Evolutionary conservation across 2,329 filamentous ascomycete species (phyloP).

Genomic region (Sphaerostilbella broomeana): DNA sequence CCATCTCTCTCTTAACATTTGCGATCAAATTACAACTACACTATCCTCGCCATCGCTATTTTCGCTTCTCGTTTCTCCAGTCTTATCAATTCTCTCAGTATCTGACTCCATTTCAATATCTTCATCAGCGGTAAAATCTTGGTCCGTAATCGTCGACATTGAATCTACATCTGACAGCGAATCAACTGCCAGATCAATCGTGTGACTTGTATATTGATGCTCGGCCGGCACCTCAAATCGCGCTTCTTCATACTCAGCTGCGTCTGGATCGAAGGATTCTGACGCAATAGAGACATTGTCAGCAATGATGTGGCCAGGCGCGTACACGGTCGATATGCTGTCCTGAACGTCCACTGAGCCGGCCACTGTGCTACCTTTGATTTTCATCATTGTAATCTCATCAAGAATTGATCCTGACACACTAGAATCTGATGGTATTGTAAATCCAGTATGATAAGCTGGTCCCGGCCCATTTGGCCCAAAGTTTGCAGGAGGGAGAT

Average conservation of each 20-base stretch:
- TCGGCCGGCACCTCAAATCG: constrained; percentile 27
- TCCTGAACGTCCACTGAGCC: constrained; percentile 35
- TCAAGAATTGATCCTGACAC: constrained; percentile 30
- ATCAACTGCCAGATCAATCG: constrained; percentile 21
- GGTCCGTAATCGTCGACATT: constrained; percentile 2
- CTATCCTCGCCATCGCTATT: constrained; percentile 15
- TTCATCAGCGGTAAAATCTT: constrained; percentile 20
- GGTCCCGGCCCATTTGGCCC: constrained; percentile 42
- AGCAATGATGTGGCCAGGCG: constrained; percentile 26
- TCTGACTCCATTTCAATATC: constrained; percentile 18
- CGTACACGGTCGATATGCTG: constrained; percentile 32
- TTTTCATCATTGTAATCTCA: constrained; percentile 27
- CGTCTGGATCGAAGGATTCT: constrained; percentile 29
- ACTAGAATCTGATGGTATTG: constrained; percentile 31
- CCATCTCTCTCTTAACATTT: too few species aligned
- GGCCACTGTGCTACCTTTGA: constrained; percentile 28
- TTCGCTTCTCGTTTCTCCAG: constrained; percentile 4
- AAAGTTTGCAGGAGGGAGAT: constrained; percentile 36
- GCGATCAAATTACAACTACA: constrained; percentile 8
- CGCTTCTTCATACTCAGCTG: constrained; percentile 30
- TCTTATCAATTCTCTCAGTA: not conserved
- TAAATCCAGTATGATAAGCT: constrained; percentile 39
- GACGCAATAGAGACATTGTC: constrained; percentile 29
- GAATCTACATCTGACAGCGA: constrained; percentile 6
- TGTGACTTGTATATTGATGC: constrained; percentile 21